A percentile compares a stretch with the other conserved stretches of the same genome.
Conservation (phyloP, 2,329 filamentous ascomycete species). For the Fusarium avenaceum region DNA sequence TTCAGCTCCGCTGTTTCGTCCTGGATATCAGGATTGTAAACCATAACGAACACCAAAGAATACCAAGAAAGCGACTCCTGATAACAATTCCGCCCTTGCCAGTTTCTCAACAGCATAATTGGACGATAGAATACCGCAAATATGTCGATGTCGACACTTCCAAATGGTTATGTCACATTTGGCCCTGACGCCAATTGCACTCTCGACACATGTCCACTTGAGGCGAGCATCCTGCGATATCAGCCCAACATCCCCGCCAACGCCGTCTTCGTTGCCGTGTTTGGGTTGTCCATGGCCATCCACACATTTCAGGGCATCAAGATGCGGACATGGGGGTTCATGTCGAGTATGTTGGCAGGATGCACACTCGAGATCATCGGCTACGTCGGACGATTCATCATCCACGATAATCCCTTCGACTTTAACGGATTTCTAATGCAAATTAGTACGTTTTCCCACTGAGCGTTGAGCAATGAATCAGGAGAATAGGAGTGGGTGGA, state of each 20-base stretch:
- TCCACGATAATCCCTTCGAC: constrained; percentile 68
- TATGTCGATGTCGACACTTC: constrained; percentile 29
- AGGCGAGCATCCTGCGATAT: constrained; percentile 45
- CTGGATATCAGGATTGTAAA: constrained; percentile 3
- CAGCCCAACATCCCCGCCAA: constrained; percentile 42
- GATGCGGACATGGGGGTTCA: constrained; percentile 55
- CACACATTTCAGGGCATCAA: constrained; percentile 42
- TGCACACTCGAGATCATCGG: constrained; percentile 70
- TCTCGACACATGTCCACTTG: constrained; percentile 44
- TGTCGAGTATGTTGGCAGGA: constrained; percentile 65
- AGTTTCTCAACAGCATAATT: neutral
- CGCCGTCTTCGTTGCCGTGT: constrained; percentile 39
- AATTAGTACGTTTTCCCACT: constrained; percentile 62
- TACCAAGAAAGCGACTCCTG: neutral
- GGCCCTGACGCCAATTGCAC: constrained; percentile 46
- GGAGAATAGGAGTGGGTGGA: neutral
- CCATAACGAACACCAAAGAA: neutral
- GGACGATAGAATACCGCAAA: constrained; percentile 1
- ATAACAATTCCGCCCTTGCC: neutral
- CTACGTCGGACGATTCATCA: constrained; percentile 69
- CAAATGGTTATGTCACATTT: constrained; percentile 44
- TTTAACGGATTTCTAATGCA: constrained; percentile 74
- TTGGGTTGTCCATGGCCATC: constrained; percentile 35
- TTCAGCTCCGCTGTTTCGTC: neutral
- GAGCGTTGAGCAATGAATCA: neutral